Evolutionary conservation across 495 filamentous ascomycete species (phyloP).

Genomic region (Penicillium macrosclerotiorum): DNA sequence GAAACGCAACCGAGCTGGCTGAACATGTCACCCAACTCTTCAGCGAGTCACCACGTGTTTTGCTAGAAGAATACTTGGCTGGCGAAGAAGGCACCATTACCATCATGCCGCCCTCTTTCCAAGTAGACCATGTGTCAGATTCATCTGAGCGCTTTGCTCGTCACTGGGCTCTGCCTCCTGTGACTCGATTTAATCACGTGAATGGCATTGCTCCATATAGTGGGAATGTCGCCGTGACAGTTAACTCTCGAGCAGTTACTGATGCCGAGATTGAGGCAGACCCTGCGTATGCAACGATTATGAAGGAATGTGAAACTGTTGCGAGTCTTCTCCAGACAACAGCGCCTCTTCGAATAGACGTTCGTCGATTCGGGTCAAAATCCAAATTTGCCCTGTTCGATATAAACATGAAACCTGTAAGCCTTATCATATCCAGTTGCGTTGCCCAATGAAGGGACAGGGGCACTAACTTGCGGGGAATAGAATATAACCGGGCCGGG

Average conservation of each 20-base stretch:
- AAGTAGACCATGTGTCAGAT: neutral
- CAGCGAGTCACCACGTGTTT: constrained; percentile 22
- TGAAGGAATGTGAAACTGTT: constrained; percentile 29
- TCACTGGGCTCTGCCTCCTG: constrained; percentile 33
- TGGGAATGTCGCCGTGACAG: constrained; percentile 30
- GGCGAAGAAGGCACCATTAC: constrained; percentile 40
- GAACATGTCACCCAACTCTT: constrained; percentile 22
- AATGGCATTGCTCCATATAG: constrained; percentile 34
- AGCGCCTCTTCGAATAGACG: constrained; percentile 34
- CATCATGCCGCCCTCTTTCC: constrained; percentile 31
- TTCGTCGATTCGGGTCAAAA: constrained; percentile 25
- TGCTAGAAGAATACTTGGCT: constrained; percentile 34
- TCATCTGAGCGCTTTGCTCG: neutral
- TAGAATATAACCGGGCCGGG: constrained; percentile 30
- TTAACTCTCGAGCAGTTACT: constrained; percentile 25
- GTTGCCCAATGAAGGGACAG: neutral
- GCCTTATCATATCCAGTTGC: constrained; percentile 7
- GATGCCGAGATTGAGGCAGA: constrained; percentile 12
- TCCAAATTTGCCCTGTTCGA: constrained; percentile 35
- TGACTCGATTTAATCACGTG: constrained; percentile 36
- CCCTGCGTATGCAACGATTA: constrained; percentile 15
- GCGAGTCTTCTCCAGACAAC: constrained; percentile 22
- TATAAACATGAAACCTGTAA: constrained; percentile 42
- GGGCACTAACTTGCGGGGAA: neutral
- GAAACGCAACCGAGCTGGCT: constrained; percentile 11